Base-by-base conservation (phyloP, 257 asterid genomes). In the Dorcoceras hygrometricum region DNA sequence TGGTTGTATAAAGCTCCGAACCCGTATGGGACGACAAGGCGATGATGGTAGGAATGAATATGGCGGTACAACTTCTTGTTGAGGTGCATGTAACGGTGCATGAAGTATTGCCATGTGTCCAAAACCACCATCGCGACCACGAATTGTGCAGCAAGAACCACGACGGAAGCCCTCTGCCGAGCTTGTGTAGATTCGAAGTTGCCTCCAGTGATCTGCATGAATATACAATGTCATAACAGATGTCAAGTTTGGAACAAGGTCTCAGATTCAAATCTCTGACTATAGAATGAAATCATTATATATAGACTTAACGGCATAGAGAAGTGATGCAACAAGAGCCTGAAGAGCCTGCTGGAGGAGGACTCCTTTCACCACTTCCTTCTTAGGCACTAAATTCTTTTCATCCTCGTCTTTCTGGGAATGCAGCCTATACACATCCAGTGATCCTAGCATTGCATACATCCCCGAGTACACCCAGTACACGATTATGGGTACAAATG, bases 1-100 rank as follows among this genome's bases (percentile, higher is more conserved):
- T 93, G 98, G 80, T 89, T 93, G 87, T 89, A 93, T 20, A 93
- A 71, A 23, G 97, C 98, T 68, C 98, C 98, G 64, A 69, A 93
- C 3, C 97, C 97, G 24, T 88, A 93, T 0, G 96, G 98, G 25
- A 93, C 98, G 23, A 93, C 78, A 5, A 93, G 90, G 2, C 95
- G 88, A 63, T 89, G 97, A 50, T 93, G 96, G 66, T 86, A 95
- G 59, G 98, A 82, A 75, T 93, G 97, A 76, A 90, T 85, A 63
- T 93, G 96, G 18, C 82, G 79, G 77, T 93, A 93, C 59, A 93
- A 72, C 83, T 89, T 89, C 81, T 89, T 89, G 91, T 93, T 89
- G 68, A 77, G 86, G 81, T 93, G 97, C 97, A 92, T 84, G 85
- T 89, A 89, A 2, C 97, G 85, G 78, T 92, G 98, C 96, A 84